These are phyloP conservation scores for Pisolithus sp. DNA, from an alignment of 768 basidiomycete genomes.

Conservation along the genomic window DNA sequence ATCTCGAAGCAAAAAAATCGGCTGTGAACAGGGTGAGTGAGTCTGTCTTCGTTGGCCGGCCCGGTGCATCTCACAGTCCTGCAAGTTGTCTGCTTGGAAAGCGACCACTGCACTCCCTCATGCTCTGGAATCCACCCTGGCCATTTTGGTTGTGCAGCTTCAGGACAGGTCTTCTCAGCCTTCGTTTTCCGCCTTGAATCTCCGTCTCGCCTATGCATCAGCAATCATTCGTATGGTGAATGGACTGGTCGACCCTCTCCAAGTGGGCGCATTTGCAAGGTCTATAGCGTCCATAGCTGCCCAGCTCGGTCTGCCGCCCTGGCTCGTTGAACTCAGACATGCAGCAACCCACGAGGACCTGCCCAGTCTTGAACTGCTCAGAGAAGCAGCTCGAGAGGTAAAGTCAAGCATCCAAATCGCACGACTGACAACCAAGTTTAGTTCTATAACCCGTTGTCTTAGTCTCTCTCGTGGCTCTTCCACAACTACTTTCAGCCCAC, in stretches of 20 bases:
- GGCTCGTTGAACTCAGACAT: conserved; percentile 90
- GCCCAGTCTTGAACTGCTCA: conserved; percentile 73
- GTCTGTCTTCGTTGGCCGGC: not conserved
- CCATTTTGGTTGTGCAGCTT: conserved; percentile 52
- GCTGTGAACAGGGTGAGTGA: conserved; percentile 61
- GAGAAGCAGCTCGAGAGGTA: conserved; percentile 73
- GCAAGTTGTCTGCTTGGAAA: conserved; percentile 74
- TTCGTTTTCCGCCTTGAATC: conserved; percentile 35
- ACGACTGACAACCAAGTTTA: not conserved
- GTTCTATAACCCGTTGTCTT: not conserved
- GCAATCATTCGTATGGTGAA: conserved; percentile 89
- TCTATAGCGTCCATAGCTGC: conserved; percentile 85
- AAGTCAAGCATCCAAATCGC: conserved; percentile 9
- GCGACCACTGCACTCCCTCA: conserved; percentile 72
- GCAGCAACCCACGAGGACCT: conserved; percentile 95
- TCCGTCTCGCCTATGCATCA: conserved; percentile 75
- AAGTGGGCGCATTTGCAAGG: conserved; percentile 81
- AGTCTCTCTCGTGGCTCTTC: conserved; percentile 83
- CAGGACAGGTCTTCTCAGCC: conserved; percentile 40
- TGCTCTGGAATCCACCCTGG: conserved; percentile 67
- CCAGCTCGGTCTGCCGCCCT: conserved; percentile 78
- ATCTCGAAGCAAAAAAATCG: conserved; percentile 44
- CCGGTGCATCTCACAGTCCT: conserved; percentile 5
- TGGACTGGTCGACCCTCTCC: conserved; percentile 90
- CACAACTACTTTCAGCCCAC: conserved; percentile 81